Evolutionary conservation across 140 eudicot genomes (phyloP), one percentile per base, ranked within the genome.

Genomic region (Bidens hawaiensis): DNA sequence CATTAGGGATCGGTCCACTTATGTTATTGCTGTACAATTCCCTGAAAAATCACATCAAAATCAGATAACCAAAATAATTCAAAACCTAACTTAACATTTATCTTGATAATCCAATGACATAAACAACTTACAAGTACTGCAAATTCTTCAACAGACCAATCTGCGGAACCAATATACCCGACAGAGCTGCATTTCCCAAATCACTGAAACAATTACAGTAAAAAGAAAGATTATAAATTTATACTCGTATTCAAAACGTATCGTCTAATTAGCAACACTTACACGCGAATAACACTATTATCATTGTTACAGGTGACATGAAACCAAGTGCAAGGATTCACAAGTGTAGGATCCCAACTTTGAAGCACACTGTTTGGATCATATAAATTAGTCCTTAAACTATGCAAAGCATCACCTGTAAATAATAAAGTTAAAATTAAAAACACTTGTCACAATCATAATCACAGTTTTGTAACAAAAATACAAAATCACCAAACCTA

Each of bases 271-370:
- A 4, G 10, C 36, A 3, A 52, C 48, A 47, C 90, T 60, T 78
- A 88, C 96, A 88, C 96, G 77, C 96, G 69, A 51, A 85, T 88
- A 28, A 88, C 96, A 68, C 96, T 88, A 65, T 88, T 88, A 31
- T 88, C 96, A 54, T 78, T 82, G 88, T 88, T 85, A 73, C 96
- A 88, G 13, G 96, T 84, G 25, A 88, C 96, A 74, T 88, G 96
- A 71, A 88, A 88, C 96, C 96, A 88, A 17, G 96, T 88, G 80
- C 96, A 88, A n/a, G 96, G 96, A 69, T 88, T 88, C 33, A 88
- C 96, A 67, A 88, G 94, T 19, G 94, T 85, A 9, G 96, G 94
- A 72, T 88, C 94, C 96, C 96, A 88, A 67, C 96, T 88, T 62
- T 88, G 96, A 9, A 88, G 75, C 61, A 88, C 94, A 71, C 82